Evolutionary conservation across 192 early-diverging fungal genomes (phyloP).

Genomic region (Pilobolus umbonatus): DNA sequence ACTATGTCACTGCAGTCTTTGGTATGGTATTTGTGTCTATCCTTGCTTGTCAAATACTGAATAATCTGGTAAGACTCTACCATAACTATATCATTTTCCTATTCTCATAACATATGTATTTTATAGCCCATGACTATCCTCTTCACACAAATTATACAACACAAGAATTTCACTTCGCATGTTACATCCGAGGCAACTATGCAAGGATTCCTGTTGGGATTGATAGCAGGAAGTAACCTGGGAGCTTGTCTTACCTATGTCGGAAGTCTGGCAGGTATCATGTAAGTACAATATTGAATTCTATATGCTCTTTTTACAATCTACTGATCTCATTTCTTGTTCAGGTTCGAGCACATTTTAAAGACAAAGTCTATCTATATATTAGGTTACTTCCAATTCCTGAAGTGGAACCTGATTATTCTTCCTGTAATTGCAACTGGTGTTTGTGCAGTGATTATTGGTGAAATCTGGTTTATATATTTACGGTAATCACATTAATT

Average conservation of each 20-base stretch:
- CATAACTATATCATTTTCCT: not conserved
- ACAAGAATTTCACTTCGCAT: slow-evolving; percentile 51
- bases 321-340: slow-evolving; percentile 6
- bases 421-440: slow-evolving; percentile 51
- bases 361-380: slow-evolving; percentile 42
- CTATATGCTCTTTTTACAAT: slow-evolving; percentile 12
- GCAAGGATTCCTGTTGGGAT: slow-evolving; percentile 61
- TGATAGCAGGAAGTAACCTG: slow-evolving; percentile 77
- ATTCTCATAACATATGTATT: not conserved
- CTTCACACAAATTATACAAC: slow-evolving; percentile 65
- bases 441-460: slow-evolving; percentile 40
- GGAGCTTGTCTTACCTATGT: slow-evolving; percentile 75
- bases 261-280: slow-evolving; percentile 73
- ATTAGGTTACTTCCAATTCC: slow-evolving; percentile 48
- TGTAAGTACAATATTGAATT: slow-evolving; percentile 28
- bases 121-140: slow-evolving; percentile 75
- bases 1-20: slow-evolving; percentile 55
- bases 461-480: slow-evolving; percentile 44
- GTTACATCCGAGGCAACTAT: slow-evolving; percentile 31
- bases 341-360: slow-evolving; percentile 49
- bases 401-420: slow-evolving; percentile 54
- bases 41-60: slow-evolving; percentile 67
- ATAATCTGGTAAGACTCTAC: slow-evolving; percentile 53
- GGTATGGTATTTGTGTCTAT: slow-evolving; percentile 57
- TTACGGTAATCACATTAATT: not conserved